phyloP scores from a whole-genome alignment of 306 rosid genomes.

The Medicago truncatula region DNA sequence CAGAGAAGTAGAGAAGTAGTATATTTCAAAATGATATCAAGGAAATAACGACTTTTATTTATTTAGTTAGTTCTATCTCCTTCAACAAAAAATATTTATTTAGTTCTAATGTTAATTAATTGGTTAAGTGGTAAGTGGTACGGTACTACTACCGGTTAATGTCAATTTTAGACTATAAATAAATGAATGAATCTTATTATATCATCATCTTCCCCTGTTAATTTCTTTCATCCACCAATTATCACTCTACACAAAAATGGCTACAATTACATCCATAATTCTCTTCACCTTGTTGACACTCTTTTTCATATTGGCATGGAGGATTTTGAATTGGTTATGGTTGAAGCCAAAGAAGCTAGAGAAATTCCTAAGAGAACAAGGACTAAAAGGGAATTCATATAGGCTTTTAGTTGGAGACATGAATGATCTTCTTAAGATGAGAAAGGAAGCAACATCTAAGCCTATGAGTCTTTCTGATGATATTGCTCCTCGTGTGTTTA shows the following conservation, averaged over 20 bases:
- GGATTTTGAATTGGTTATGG: slow-evolving; percentile 52
- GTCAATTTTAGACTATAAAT: too few species aligned
- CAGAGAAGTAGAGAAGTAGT: too few species aligned
- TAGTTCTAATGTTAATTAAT: too few species aligned
- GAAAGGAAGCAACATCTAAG: too few species aligned
- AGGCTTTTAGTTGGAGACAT: background rate
- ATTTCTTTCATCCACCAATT: background rate
- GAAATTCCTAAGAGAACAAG: slow-evolving; percentile 50
- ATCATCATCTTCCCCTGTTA: background rate
- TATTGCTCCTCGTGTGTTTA: too few species aligned
- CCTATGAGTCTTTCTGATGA: too few species aligned
- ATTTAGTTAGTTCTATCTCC: too few species aligned
- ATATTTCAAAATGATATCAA: too few species aligned
- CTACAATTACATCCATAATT: background rate
- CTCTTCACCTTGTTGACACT: background rate
- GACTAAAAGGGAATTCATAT: slow-evolving; percentile 13
- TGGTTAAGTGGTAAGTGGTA: too few species aligned
- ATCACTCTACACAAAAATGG: background rate
- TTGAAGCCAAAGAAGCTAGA: slow-evolving; percentile 59
- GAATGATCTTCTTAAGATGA: background rate
- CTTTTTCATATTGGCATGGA: slow-evolving; percentile 43
- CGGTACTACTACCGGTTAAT: too few species aligned
- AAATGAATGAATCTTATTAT: background rate
- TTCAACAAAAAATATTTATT: too few species aligned
- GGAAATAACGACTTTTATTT: too few species aligned